Evolutionary conservation across 1,139 yeast genomes (phyloP), one percentile per base, ranked within the genome.

Genomic region (Taphrina communis): DNA sequence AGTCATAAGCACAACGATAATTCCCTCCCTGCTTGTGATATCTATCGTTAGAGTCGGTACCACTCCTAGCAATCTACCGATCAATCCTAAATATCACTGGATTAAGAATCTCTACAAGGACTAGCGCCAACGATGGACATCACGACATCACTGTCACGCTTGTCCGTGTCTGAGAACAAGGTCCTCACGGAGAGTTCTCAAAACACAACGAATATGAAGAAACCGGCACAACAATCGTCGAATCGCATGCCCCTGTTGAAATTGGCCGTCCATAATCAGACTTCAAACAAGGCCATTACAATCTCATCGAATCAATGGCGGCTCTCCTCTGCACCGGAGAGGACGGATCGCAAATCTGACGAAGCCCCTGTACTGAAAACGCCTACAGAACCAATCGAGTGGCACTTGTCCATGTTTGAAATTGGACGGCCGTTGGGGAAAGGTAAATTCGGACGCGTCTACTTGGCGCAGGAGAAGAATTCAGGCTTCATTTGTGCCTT

Each of bases 371-470:
- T 55, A 5, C 19, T 51, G 9, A 44, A 55, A 63, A 62, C 69
- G 19, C 73, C 74, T 25, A 57, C 72, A 17, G 72, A 72, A 35
- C 60, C 69, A 1, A 36, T 42, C 14, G 71, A 76, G 51, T 79
- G 77, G 68, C 72, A 80, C 1, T 76, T 87, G 38, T 79, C 82
- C 41, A 96, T 90, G 76, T 94, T 91, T 79, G 97, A 92, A 74
- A 83, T 94, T 58, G 99, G 99, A 12, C 84, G 88, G 69, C 87
- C 89, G 70, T 82, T 94, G 50, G 99, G 99, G 0, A 91, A 90
- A 76, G 99, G 99, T 2, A 92, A 92, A 77, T 86, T 93, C 74
- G 99, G 99, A 2, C 87, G 86, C 73, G 99, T 94, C 0, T 93
- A 92, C 78, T 90, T 97, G 75, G 98, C 89, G 14, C 83, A 84